Conservation (phyloP, 2,329 filamentous ascomycete genomes). For the Microdochium trichocladiopsis region DNA sequence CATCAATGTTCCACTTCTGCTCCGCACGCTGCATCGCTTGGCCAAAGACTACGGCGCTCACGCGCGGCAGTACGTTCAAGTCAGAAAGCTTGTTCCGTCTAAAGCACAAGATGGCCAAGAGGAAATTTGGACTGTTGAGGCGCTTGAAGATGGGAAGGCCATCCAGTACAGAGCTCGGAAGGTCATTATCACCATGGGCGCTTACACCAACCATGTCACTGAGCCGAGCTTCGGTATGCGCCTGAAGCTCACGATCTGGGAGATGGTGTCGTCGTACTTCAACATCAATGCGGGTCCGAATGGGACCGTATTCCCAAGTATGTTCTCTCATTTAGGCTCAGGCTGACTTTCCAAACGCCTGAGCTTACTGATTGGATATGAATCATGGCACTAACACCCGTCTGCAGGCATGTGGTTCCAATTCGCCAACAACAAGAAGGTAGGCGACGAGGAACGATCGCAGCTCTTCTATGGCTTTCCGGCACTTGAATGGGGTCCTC, state of each 20-base stretch:
- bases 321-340: too few relatives aligned
- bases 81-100: background rate
- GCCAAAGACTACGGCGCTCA: constrained; percentile 9
- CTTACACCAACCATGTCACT: constrained; percentile 8
- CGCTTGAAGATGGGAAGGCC: background rate
- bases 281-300: constrained; percentile 8
- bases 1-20: too few relatives aligned
- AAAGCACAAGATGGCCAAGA: background rate
- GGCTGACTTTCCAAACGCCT: too few relatives aligned
- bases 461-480: constrained; percentile 9
- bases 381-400: too few relatives aligned
- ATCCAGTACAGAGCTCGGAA: constrained; percentile 3
- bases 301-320: constrained; percentile 8
- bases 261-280: constrained; percentile 9
- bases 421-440: constrained; percentile 6
- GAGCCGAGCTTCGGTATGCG: constrained; percentile 6
- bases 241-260: constrained; percentile 9
- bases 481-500: constrained; percentile 6
- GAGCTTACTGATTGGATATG: too few relatives aligned
- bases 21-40: too few relatives aligned
- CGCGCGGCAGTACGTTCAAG: constrained; percentile 5
- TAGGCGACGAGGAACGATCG: background rate
- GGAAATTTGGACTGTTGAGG: constrained; percentile 4
- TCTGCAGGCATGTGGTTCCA: constrained; percentile 7
- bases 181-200: constrained; percentile 6